Conservation (phyloP, 768 basidiomycete species). For the Podaxis sp. region DNA sequence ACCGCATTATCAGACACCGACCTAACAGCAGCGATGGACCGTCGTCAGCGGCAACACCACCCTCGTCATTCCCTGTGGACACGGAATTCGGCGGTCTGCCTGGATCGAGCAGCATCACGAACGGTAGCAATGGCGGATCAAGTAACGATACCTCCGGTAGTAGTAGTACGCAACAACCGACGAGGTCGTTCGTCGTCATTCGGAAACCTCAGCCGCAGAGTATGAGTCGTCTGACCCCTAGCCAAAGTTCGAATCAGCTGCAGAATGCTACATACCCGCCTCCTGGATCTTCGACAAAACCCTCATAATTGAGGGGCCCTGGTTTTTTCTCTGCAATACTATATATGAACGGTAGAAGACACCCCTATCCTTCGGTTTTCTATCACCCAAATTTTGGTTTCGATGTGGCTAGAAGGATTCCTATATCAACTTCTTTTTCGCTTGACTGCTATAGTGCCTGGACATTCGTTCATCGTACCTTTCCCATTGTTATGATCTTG, state of each 20-base stretch:
- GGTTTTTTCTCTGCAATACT: neutral
- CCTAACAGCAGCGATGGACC: conserved; percentile 57
- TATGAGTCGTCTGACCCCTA: conserved; percentile 33
- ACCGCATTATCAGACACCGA: conserved; percentile 57
- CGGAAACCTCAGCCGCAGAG: conserved; percentile 50
- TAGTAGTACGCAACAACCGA: conserved; percentile 27
- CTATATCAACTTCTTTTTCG: neutral
- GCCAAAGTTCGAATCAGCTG: conserved; percentile 16
- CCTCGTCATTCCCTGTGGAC: conserved; percentile 28
- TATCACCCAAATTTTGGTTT: neutral
- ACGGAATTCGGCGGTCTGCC: conserved; percentile 34
- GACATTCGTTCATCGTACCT: neutral
- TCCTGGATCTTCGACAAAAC: neutral
- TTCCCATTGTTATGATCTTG: neutral
- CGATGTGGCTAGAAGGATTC: neutral
- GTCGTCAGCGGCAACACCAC: conserved; percentile 20
- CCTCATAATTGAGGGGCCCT: neutral
- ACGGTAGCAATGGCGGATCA: neutral
- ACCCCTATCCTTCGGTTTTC: neutral
- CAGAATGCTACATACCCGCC: conserved; percentile 6
- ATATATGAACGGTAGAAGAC: neutral
- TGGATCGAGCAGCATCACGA: conserved; percentile 24
- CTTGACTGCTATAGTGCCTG: neutral
- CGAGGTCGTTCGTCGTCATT: conserved; percentile 69
- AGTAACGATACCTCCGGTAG: conserved; percentile 14